Base-by-base conservation (phyloP, 2,329 filamentous ascomycete genomes). In the Pseudogymnoascus sp. region DNA sequence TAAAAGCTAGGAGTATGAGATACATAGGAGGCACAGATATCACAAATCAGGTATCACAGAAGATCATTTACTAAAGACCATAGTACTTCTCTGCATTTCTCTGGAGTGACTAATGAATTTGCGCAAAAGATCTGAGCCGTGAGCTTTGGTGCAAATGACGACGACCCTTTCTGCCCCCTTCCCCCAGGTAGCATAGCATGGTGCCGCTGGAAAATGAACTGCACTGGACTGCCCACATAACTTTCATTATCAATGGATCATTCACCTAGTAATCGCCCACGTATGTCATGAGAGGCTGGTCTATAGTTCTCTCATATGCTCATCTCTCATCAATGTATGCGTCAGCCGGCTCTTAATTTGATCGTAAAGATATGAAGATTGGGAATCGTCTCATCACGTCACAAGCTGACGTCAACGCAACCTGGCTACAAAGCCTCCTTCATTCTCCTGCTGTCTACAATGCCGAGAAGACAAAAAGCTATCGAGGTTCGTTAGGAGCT, bases 391-490 rank as follows among this genome's bases (percentile, higher is more conserved):
- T 40, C 57, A 37, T 37, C 33, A 59, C 61, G 67, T 67, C 63
- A 64, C 65, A 68, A 64, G 66, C 62, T 64, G 69, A 71, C 70
- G 68, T 68, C 65, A 67, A 71, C 67, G 65, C 63, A 68, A 69
- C 66, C 65, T 66, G 65, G 68, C 66, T 64, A 66, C 64, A 67
- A 69, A 67, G 67, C 64, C 63, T 64, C 66, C 69, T 68, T 58
- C 64, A 63, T 59, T 61, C 62, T 64, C 47, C 41, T 62, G 64
- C 65, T 66, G 66, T 72, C 71, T 84, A 90, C 76, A 90, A 81
- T 72, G 87, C 87, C 66, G 87, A 90, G 76, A 90, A 90, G 68
- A 90, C 87, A 75, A 90, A 90, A 70, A 90, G 79, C 87, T 90
- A 66, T 63, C 36, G 26, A 10, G 9, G 35, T 26, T 37, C 59